Percentiles rank a stretch among this genome's conserved stretches.
Conservation (phyloP, 495 filamentous ascomycete genomes). For the Trichodelitschia bisporula region DNA sequence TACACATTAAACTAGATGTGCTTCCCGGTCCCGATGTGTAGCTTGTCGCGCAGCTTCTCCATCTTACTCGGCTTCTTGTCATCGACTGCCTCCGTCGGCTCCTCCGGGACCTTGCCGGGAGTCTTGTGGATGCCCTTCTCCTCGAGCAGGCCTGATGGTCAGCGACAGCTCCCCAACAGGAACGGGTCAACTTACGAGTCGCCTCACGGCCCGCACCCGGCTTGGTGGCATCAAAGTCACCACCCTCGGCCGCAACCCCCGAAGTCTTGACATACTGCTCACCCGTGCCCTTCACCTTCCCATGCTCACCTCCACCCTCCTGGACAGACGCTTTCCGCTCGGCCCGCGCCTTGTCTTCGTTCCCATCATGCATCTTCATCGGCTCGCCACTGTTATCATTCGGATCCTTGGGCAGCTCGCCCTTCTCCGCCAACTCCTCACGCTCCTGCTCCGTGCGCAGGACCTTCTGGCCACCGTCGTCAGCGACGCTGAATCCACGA, state of each 20-base stretch:
- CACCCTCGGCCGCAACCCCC: slow-evolving; percentile 26
- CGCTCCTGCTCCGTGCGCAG: slow-evolving; percentile 3
- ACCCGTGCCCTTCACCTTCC: slow-evolving; percentile 24
- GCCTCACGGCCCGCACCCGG: slow-evolving; percentile 40
- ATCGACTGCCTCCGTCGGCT: neutral
- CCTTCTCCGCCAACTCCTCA: slow-evolving; percentile 7
- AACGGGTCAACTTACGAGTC: slow-evolving; percentile 25
- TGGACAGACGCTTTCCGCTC: slow-evolving; percentile 6
- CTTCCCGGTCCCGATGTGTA: slow-evolving; percentile 14
- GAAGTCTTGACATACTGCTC: slow-evolving; percentile 28
- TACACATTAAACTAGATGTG: no score
- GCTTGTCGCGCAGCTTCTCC: slow-evolving; percentile 16
- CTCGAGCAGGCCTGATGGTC: slow-evolving; percentile 13
- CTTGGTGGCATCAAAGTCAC: slow-evolving; percentile 31
- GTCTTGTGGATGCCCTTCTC: slow-evolving; percentile 11
- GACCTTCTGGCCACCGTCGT: slow-evolving; percentile 4
- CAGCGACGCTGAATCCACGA: slow-evolving; percentile 3
- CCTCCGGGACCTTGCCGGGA: slow-evolving; percentile 1
- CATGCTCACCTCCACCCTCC: slow-evolving; percentile 26
- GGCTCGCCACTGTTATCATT: slow-evolving; percentile 11
- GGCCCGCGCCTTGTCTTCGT: slow-evolving; percentile 4
- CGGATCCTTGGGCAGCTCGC: slow-evolving; percentile 5
- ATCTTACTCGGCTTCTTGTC: slow-evolving; percentile 2
- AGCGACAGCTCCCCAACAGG: slow-evolving; percentile 1
- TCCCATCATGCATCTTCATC: slow-evolving; percentile 9